A percentile compares a stretch with the other conserved stretches of the same genome.
Conservation (phyloP, 352 stramenopile genomes). For the Pseudoperonospora humuli region DNA sequence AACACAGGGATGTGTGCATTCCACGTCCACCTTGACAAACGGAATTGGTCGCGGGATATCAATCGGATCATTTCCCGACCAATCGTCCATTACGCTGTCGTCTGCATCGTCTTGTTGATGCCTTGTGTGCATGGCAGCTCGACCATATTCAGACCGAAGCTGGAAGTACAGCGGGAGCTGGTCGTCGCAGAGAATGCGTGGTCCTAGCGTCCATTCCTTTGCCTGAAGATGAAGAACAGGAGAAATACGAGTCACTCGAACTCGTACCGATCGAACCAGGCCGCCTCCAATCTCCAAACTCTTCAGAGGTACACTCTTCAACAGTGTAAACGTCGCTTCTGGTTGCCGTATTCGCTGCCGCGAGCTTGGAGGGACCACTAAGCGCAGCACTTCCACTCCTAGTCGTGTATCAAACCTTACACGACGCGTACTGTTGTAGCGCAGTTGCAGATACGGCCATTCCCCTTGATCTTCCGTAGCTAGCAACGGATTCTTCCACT, state of each 20-base stretch:
- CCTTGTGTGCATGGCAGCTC: constrained; percentile 10
- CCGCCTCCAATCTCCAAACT: constrained; percentile 54
- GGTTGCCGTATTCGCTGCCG: constrained; percentile 12
- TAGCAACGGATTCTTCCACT: constrained; percentile 44
- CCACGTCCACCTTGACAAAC: constrained; percentile 62
- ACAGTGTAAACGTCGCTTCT: constrained; percentile 33
- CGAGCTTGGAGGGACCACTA: constrained; percentile 1
- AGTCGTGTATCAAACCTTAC: constrained; percentile 34
- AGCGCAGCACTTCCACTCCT: constrained; percentile 37
- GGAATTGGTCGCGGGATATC: constrained; percentile 36
- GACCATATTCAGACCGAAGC: constrained; percentile 29
- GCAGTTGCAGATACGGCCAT: constrained; percentile 55
- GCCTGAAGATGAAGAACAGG: constrained; percentile 55
- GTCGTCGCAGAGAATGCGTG: constrained; percentile 58
- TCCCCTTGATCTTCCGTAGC: constrained; percentile 37
- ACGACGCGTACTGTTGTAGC: constrained; percentile 61
- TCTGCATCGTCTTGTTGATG: constrained; percentile 5
- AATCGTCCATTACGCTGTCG: constrained; percentile 7
- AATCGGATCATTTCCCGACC: constrained; percentile 10
- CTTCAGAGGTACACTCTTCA: constrained; percentile 60
- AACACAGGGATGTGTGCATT: constrained; percentile 35
- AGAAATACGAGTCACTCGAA: constrained; percentile 43
- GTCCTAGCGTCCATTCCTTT: constrained; percentile 53
- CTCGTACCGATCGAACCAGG: constrained; percentile 49
- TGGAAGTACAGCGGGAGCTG: constrained; percentile 45